Evolutionary conservation across 805 yeast genomes (phyloP).

Genomic region (Kodamaea kakaduensis): DNA sequence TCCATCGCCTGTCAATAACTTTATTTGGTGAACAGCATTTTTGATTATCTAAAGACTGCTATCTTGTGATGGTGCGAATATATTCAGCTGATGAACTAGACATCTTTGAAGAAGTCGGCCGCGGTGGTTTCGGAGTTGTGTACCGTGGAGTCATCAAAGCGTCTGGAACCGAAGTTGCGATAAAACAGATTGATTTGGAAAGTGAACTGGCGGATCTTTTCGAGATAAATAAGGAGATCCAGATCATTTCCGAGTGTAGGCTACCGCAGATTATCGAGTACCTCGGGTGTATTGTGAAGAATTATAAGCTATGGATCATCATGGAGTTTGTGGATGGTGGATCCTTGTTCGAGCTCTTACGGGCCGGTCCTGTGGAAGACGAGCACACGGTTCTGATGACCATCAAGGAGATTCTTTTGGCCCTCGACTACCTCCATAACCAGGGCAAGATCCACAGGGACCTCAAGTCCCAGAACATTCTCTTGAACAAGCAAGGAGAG

Average conservation of each 20-base stretch:
- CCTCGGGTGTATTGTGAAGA: conserved; percentile 67
- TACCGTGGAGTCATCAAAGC: conserved; percentile 55
- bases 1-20: background rate
- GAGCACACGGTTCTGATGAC: conserved; percentile 47
- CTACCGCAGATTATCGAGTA: conserved; percentile 61
- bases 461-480: conserved; percentile 40
- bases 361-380: conserved; percentile 58
- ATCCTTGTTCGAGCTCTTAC: conserved; percentile 60
- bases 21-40: background rate
- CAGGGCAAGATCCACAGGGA: conserved; percentile 73
- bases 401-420: conserved; percentile 52
- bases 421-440: conserved; percentile 61
- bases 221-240: conserved; percentile 71
- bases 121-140: conserved; percentile 79
- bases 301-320: conserved; percentile 69
- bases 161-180: conserved; percentile 46
- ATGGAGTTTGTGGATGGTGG: conserved; percentile 85
- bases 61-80: conserved; percentile 7
- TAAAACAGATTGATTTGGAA: conserved; percentile 70
- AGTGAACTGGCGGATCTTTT: conserved; percentile 57
- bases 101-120: conserved; percentile 56
- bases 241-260: conserved; percentile 63
- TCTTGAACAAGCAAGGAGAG: conserved; percentile 34
- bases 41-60: background rate
- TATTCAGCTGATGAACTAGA: conserved; percentile 37